phyloP scores from a whole-genome alignment of 2,329 filamentous ascomycete genomes.

The Penicillium sp. region DNA sequence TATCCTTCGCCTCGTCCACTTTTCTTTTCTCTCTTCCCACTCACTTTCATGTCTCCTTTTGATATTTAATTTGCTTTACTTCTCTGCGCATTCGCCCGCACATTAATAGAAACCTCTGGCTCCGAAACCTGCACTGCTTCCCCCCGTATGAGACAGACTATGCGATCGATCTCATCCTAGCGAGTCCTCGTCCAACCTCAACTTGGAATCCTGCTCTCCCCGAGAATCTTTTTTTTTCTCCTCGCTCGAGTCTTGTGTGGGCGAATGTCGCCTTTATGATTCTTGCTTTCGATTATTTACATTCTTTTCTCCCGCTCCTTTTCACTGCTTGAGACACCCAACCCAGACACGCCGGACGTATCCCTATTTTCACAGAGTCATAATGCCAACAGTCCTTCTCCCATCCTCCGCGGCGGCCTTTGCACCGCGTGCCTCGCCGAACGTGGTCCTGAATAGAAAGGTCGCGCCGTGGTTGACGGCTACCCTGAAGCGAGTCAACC shows the following conservation, averaged over 20 bases:
- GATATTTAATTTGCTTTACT: conserved; percentile 27
- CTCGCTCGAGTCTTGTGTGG: conserved; percentile 26
- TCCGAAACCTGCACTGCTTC: too few species aligned
- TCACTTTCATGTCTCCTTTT: conserved; percentile 22
- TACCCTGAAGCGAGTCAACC: conserved; percentile 94
- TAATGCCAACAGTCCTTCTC: conserved; percentile 88
- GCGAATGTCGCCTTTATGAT: conserved; percentile 42
- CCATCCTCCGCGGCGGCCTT: conserved; percentile 96
- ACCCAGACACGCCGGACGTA: conserved; percentile 42
- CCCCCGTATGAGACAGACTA: conserved; percentile 8
- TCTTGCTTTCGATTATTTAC: conserved; percentile 23
- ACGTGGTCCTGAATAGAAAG: conserved; percentile 88
- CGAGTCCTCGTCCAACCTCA: too few species aligned
- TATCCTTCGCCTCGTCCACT: conserved; percentile 14
- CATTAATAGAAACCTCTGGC: conserved; percentile 30
- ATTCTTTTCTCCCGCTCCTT: conserved; percentile 41
- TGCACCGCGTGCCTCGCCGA: conserved; percentile 88
- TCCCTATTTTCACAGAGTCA: conserved; percentile 52
- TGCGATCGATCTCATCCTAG: conserved; percentile 21
- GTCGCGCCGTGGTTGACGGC: conserved; percentile 96
- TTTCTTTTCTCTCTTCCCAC: conserved; percentile 18
- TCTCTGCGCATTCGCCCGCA: conserved; percentile 37
- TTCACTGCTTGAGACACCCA: background rate
- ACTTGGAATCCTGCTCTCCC: conserved; percentile 3
- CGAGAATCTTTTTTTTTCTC: background rate